These are phyloP conservation scores for Colletotrichum filicis DNA, from an alignment of 2,329 filamentous ascomycete species.

Conservation along the genomic window DNA sequence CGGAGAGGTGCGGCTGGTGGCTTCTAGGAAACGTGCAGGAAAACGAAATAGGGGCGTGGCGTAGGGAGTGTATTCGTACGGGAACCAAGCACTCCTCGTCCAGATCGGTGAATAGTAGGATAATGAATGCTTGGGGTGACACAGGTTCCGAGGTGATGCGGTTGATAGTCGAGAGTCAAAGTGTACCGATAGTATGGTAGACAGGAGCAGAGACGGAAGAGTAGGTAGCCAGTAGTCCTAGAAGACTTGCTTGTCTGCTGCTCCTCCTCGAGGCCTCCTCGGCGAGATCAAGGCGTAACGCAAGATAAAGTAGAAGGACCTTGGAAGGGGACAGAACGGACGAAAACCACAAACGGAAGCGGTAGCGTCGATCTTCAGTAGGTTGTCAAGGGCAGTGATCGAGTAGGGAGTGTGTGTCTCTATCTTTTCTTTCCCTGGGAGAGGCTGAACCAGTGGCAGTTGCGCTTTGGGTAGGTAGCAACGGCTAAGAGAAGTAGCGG, in stretches of 20 bases:
- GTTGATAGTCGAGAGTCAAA: background rate
- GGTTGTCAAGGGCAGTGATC: constrained; percentile 2
- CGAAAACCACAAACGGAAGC: constrained; percentile 16
- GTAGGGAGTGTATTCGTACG: background rate
- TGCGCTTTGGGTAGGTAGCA: background rate
- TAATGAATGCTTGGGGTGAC: background rate
- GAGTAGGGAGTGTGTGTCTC: constrained; percentile 3
- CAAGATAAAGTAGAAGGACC: background rate
- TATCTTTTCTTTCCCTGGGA: background rate
- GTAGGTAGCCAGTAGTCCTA: constrained; percentile 4
- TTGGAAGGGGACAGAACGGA: constrained; percentile 4
- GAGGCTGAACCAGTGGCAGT: background rate
- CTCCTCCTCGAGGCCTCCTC: constrained; percentile 4
- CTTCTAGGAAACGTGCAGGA: constrained; percentile 7
- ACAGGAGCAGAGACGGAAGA: background rate
- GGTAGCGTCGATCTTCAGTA: constrained; percentile 30
- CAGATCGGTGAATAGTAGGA: background rate
- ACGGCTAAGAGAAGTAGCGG: background rate
- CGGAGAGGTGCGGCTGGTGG: background rate
- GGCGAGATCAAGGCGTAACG: constrained; percentile 1
- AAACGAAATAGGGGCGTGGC: background rate
- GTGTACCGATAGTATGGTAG: background rate
- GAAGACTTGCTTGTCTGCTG: constrained; percentile 7
- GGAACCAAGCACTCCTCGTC: background rate
- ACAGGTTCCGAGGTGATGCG: background rate